Evolutionary conservation across 352 stramenopile genomes (phyloP).

Genomic region (Albugo candida): DNA sequence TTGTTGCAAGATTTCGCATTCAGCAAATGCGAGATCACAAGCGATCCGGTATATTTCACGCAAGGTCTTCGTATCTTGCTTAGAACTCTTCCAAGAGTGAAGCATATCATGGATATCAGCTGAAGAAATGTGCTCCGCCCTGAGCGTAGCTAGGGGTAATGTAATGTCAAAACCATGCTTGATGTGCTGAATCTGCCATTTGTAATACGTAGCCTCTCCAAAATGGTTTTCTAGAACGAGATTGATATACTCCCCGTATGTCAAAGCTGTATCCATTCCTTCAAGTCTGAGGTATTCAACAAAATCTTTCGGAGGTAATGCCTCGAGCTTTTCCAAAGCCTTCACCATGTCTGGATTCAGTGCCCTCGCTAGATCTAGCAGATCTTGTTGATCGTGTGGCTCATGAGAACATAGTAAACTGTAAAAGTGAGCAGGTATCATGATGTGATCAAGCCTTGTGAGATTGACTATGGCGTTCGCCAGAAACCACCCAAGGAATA

Average conservation of each 20-base stretch:
- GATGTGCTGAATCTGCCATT: conserved; percentile 28
- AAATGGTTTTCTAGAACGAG: conserved; percentile 28
- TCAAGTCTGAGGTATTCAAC: conserved; percentile 34
- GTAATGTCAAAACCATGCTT: conserved; percentile 24
- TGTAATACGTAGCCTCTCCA: conserved; percentile 16
- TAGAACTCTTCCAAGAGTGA: no score
- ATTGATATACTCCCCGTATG: conserved; percentile 24
- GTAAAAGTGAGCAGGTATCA: conserved; percentile 27
- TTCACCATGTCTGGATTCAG: conserved; percentile 24
- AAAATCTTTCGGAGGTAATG: conserved; percentile 29
- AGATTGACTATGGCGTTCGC: conserved; percentile 28
- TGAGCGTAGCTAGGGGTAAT: conserved; percentile 8
- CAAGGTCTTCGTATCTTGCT: conserved; percentile 18
- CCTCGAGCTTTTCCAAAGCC: conserved; percentile 24
- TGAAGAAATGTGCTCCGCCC: no score
- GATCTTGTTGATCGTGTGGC: conserved; percentile 15
- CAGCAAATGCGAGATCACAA: conserved; percentile 32
- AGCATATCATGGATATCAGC: no score
- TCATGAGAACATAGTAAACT: conserved; percentile 17
- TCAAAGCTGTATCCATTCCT: conserved; percentile 15
- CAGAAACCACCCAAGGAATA: conserved; percentile 45
- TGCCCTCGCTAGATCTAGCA: conserved; percentile 19
- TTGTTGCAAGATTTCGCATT: conserved; percentile 16
- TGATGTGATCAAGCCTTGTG: conserved; percentile 12
- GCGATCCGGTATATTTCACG: conserved; percentile 29